Percentiles rank a stretch among this genome's conserved stretches.
These are phyloP conservation scores for Cercospora sp. DNA, from an alignment of 2,329 filamentous ascomycete species.

Conservation along the genomic window DNA sequence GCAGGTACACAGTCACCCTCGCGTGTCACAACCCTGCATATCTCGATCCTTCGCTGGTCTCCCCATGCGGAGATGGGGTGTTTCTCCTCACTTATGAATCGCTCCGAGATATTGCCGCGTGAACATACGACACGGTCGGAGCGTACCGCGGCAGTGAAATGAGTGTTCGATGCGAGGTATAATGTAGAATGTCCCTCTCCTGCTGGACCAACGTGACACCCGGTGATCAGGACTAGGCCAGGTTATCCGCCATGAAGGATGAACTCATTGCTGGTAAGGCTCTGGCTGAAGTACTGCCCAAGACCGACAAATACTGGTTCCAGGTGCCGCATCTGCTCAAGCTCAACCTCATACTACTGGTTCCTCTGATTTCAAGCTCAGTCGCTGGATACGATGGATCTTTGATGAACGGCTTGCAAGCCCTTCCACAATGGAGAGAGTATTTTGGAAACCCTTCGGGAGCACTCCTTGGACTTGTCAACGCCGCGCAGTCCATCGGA, in stretches of 20 bases:
- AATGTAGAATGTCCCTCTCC: not conserved
- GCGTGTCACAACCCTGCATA: not conserved
- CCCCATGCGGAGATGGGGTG: slow-evolving; percentile 1
- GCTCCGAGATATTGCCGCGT: not conserved
- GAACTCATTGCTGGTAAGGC: slow-evolving; percentile 36
- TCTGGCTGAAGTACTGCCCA: slow-evolving; percentile 45
- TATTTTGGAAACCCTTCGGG: slow-evolving; percentile 46
- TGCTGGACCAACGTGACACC: not conserved
- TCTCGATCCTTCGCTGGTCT: slow-evolving; percentile 1
- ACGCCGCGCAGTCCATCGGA: slow-evolving; percentile 44
- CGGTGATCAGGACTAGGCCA: not conserved
- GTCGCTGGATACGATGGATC: slow-evolving; percentile 51
- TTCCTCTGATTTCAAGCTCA: slow-evolving; percentile 48
- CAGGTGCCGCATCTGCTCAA: slow-evolving; percentile 46
- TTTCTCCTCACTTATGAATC: not conserved
- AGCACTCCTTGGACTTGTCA: slow-evolving; percentile 43
- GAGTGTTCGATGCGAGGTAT: not conserved
- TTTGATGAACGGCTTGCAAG: slow-evolving; percentile 50
- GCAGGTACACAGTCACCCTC: slow-evolving; percentile 9
- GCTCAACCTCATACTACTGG: slow-evolving; percentile 49
- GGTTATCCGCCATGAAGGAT: slow-evolving; percentile 28
- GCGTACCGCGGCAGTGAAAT: not conserved
- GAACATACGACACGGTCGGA: not conserved
- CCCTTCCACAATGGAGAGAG: slow-evolving; percentile 41
- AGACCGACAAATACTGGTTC: slow-evolving; percentile 47